Conservation (phyloP, 192 early-diverging fungal genomes). For the Backusella luteola region DNA sequence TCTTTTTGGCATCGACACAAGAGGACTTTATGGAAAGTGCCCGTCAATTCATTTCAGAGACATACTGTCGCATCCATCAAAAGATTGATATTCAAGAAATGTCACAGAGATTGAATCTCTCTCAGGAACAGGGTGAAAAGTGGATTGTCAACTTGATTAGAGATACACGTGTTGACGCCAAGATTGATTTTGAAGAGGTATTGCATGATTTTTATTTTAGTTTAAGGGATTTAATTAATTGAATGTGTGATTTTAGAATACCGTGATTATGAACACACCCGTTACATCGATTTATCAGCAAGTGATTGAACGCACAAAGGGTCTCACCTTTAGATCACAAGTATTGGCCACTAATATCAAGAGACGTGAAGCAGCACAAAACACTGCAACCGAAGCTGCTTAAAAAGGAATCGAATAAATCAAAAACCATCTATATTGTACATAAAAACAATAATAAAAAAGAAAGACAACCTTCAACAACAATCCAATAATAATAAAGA, state of each 20-base stretch:
- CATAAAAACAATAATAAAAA: too few relatives aligned
- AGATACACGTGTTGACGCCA: slow-evolving; percentile 94
- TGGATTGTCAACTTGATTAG: slow-evolving; percentile 98
- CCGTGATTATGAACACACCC: slow-evolving; percentile 90
- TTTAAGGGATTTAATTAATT: background rate
- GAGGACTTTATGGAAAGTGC: slow-evolving; percentile 96
- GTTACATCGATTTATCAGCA: slow-evolving; percentile 89
- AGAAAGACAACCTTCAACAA: too few relatives aligned
- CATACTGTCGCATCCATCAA: slow-evolving; percentile 96
- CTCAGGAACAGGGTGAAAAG: slow-evolving; percentile 90
- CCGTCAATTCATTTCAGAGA: slow-evolving; percentile 92
- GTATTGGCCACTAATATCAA: slow-evolving; percentile 86
- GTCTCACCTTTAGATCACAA: slow-evolving; percentile 87
- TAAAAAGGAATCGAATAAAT: slow-evolving; percentile 5
- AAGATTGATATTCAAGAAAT: slow-evolving; percentile 90
- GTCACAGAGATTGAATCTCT: slow-evolving; percentile 81
- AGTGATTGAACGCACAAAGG: slow-evolving; percentile 93
- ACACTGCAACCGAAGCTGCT: slow-evolving; percentile 19
- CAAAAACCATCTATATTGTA: too few relatives aligned
- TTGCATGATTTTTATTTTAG: background rate
- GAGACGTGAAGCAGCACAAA: slow-evolving; percentile 67
- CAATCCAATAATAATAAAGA: too few relatives aligned
- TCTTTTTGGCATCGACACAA: slow-evolving; percentile 85
- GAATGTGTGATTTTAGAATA: slow-evolving; percentile 56
- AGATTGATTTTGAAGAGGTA: slow-evolving; percentile 91